phyloP scores from a whole-genome alignment of 75 land plant species.

The Picea glauca region DNA sequence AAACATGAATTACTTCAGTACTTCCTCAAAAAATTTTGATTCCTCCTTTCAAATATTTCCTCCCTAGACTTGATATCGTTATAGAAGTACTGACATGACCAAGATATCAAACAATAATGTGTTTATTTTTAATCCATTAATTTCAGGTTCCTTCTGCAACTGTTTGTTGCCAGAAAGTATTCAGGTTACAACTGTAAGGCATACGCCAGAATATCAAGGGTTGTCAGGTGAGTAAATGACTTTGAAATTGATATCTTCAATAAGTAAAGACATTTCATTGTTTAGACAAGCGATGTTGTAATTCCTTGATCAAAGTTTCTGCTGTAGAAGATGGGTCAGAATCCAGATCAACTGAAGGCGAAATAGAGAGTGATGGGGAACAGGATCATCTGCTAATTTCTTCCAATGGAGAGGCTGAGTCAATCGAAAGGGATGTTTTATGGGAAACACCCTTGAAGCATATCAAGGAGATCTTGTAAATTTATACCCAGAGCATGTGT shows the following conservation, averaged over 20 bases:
- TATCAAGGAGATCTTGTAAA: slow-evolving; percentile 2
- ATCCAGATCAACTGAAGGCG: background rate
- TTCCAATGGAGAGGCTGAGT: background rate
- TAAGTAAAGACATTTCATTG: background rate
- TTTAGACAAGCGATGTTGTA: background rate
- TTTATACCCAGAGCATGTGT: too few species aligned
- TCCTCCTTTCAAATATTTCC: too few species aligned
- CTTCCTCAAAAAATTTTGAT: too few species aligned
- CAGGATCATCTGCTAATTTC: slow-evolving; percentile 9
- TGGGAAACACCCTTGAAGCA: slow-evolving; percentile 3
- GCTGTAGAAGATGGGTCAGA: slow-evolving; percentile 11
- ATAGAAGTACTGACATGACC: too few species aligned
- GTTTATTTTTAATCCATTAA: too few species aligned
- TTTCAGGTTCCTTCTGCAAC: slow-evolving; percentile 61
- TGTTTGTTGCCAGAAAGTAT: slow-evolving; percentile 70
- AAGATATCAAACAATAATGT: too few species aligned
- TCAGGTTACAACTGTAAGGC: slow-evolving; percentile 41
- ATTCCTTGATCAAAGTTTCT: background rate
- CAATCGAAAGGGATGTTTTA: background rate
- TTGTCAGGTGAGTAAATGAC: slow-evolving; percentile 25
- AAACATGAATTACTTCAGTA: too few species aligned
- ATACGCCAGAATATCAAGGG: slow-evolving; percentile 36
- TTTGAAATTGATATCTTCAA: background rate
- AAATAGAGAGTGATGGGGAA: slow-evolving; percentile 11
- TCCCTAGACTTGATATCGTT: too few species aligned